Evolutionary conservation across 1,139 yeast genomes (phyloP).

Genomic region (Scheffersomyces parashehatae): DNA sequence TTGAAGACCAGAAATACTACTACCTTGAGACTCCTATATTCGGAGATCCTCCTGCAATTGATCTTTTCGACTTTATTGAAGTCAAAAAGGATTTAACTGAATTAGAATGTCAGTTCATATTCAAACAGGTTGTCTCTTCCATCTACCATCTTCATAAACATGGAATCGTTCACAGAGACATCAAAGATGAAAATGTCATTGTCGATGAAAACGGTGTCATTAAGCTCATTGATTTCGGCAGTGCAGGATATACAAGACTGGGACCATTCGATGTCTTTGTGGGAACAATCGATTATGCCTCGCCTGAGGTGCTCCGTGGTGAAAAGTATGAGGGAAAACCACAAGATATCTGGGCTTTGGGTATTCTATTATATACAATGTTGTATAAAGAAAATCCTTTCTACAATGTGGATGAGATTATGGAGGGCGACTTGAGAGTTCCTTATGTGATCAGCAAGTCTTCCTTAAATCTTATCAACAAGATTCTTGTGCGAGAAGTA

Average conservation of each 20-base stretch:
- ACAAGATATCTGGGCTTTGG: slow-evolving; percentile 97
- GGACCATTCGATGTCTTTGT: slow-evolving; percentile 98
- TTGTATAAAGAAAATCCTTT: slow-evolving; percentile 95
- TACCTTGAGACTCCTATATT: slow-evolving; percentile 90
- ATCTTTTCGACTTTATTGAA: slow-evolving; percentile 88
- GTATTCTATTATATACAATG: slow-evolving; percentile 83
- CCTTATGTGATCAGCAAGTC: slow-evolving; percentile 63
- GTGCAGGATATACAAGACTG: slow-evolving; percentile 84
- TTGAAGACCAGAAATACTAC: slow-evolving; percentile 86
- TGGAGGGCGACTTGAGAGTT: slow-evolving; percentile 80
- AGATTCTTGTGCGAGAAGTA: slow-evolving; percentile 66
- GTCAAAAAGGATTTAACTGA: slow-evolving; percentile 78
- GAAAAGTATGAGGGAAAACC: slow-evolving; percentile 88
- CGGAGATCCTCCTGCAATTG: slow-evolving; percentile 87
- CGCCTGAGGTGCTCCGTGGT: slow-evolving; percentile 92
- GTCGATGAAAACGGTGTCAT: slow-evolving; percentile 76
- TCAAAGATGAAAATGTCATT: slow-evolving; percentile 91
- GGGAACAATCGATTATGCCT: slow-evolving; percentile 95
- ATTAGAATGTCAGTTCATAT: slow-evolving; percentile 71
- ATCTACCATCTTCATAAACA: slow-evolving; percentile 76
- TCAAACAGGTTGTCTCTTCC: slow-evolving; percentile 77
- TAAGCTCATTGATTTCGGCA: slow-evolving; percentile 91
- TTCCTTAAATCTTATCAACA: slow-evolving; percentile 59
- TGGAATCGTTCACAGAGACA: slow-evolving; percentile 92
- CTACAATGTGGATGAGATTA: slow-evolving; percentile 89